Percentiles rank a stretch among this genome's conserved stretches.
Evolutionary conservation across 1,284 basidiomycete genomes (phyloP).

Genomic region (Coniophora puteana): DNA sequence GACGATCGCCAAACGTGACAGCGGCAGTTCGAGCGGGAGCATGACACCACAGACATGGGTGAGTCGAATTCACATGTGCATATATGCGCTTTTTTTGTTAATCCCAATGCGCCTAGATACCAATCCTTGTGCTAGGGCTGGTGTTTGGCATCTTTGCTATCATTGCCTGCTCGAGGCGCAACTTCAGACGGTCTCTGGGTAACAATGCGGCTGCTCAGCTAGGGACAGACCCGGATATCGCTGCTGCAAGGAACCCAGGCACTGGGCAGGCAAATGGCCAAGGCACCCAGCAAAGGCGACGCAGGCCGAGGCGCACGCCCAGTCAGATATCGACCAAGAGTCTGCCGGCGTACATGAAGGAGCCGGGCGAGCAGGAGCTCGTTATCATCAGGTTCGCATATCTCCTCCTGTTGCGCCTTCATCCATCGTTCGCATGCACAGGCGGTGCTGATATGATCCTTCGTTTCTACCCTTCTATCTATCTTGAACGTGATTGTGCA

Average conservation of each 20-base stretch:
- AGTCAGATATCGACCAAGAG: conserved; percentile 72
- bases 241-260: neutral
- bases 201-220: neutral
- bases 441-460: conserved; percentile 27
- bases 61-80: neutral
- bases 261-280: conserved; percentile 2
- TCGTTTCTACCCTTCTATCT: neutral
- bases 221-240: neutral
- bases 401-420: neutral
- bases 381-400: conserved; percentile 60
- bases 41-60: conserved; percentile 1
- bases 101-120: conserved; percentile 14
- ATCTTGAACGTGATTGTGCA: no score
- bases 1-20: no score
- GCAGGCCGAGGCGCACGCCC: conserved; percentile 49
- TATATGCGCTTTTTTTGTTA: neutral
- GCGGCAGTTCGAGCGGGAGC: neutral
- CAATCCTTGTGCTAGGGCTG: conserved; percentile 18
- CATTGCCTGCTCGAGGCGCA: conserved; percentile 18
- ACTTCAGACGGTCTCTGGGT: neutral
- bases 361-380: conserved; percentile 74
- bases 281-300: conserved; percentile 25
- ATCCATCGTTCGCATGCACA: neutral
- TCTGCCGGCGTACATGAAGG: conserved; percentile 72
- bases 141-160: conserved; percentile 21